Evolutionary conservation across 2,329 filamentous ascomycete species (phyloP).

Genomic region (Sodiomyces alkalinus): DNA sequence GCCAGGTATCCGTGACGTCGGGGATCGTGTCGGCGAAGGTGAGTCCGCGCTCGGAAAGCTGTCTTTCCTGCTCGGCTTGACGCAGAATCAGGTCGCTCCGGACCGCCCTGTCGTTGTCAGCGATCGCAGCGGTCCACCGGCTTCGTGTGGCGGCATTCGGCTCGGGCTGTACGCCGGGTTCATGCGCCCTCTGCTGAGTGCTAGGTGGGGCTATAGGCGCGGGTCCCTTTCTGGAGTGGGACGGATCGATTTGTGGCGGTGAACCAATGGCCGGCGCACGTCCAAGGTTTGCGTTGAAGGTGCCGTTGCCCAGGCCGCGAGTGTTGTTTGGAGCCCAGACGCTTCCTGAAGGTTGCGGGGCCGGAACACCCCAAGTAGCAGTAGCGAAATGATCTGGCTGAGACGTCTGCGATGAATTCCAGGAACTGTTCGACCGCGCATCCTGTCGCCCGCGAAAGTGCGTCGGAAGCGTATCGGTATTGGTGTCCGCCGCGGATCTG

Average conservation of each 20-base stretch:
- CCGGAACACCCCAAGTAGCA: conserved; percentile 29
- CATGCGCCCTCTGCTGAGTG: conserved; percentile 7
- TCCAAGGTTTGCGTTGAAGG: conserved; percentile 50
- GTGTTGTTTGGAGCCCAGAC: conserved; percentile 67
- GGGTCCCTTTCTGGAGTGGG: conserved; percentile 20
- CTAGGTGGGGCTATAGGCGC: conserved; percentile 28
- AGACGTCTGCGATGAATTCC: conserved; percentile 8
- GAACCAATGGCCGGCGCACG: conserved; percentile 24
- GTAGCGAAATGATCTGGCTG: conserved; percentile 32
- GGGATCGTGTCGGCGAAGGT: conserved; percentile 29
- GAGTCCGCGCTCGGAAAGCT: conserved; percentile 27
- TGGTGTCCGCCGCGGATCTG: too few relatives aligned
- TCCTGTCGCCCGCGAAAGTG: too few relatives aligned
- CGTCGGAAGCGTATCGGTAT: too few relatives aligned
- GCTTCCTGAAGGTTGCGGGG: conserved; percentile 35
- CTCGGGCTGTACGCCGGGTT: not conserved
- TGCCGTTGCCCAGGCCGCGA: conserved; percentile 61
- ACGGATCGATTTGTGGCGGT: conserved; percentile 15
- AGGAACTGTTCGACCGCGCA: conserved; percentile 2
- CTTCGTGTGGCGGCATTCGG: conserved; percentile 7
- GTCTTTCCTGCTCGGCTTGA: conserved; percentile 25
- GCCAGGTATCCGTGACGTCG: conserved; percentile 39
- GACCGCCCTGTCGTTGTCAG: conserved; percentile 31
- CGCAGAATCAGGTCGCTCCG: conserved; percentile 22
- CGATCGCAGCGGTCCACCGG: conserved; percentile 26